These are phyloP conservation scores for Chrysanthemum lavandulifolium DNA, from an alignment of 129 eudicot genomes.

Conservation along the genomic window DNA sequence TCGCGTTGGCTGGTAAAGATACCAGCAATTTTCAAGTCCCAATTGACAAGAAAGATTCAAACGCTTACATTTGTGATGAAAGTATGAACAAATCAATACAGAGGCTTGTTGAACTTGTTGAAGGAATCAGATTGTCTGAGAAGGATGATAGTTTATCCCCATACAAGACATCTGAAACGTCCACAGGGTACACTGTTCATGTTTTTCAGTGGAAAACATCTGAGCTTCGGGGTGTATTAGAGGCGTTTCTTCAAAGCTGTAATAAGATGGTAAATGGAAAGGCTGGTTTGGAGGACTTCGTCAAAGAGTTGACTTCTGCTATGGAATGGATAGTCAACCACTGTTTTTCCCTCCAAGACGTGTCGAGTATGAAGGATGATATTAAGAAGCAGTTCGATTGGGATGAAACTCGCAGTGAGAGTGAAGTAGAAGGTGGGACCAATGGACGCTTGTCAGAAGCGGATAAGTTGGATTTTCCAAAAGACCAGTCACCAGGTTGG, in stretches of 20 bases:
- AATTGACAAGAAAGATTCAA: conserved; percentile 22
- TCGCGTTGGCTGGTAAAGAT: conserved; percentile 25
- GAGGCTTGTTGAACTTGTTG: conserved; percentile 62
- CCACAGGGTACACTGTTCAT: conserved; percentile 60
- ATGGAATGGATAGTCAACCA: conserved; percentile 85
- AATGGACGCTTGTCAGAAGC: conserved; percentile 36
- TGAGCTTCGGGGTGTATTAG: conserved; percentile 55
- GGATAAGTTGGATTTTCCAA: conserved; percentile 26
- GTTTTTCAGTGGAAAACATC: conserved; percentile 81
- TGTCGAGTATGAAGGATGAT: conserved; percentile 69
- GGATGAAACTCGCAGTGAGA: conserved; percentile 71
- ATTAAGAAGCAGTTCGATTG: conserved; percentile 70
- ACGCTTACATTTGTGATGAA: conserved; percentile 20
- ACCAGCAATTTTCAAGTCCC: conserved; percentile 4
- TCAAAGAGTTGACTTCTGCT: conserved; percentile 51
- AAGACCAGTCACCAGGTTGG: conserved; percentile 38
- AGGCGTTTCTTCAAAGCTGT: conserved; percentile 52
- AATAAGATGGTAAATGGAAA: conserved; percentile 51
- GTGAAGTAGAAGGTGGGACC: conserved; percentile 53
- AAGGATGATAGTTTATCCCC: conserved; percentile 30
- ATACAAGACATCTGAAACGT: conserved; percentile 35
- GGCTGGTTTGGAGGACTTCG: conserved; percentile 50
- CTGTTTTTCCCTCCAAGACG: conserved; percentile 88
- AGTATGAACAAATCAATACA: conserved; percentile 40
- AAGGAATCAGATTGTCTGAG: conserved; percentile 48